Evolutionary conservation across 257 asterid species (phyloP), one percentile per base, ranked within the genome.

Genomic region (Jacaranda mimosifolia): DNA sequence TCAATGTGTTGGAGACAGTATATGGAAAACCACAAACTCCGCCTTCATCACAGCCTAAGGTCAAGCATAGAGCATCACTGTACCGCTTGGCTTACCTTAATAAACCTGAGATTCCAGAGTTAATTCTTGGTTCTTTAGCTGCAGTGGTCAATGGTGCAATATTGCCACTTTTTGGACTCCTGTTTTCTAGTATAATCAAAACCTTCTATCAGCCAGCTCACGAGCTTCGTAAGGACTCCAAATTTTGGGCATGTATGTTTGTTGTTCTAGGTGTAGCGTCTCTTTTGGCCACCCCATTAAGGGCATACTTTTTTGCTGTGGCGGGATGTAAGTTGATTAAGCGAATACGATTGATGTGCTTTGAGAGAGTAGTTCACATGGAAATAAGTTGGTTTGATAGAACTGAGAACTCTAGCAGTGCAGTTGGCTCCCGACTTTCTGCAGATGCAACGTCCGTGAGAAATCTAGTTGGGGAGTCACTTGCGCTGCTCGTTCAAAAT

Each of bases 381-480:
- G 90, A 91, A 0, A 83, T 87, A 56, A 73, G 94, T 12, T 91
- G 97, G 97, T 89, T 85, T 36, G 97, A 89, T 21, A 70, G 63
- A 70, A 15, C 18, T 6, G 92, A 91, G 70, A 84, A 89, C 73
- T 86, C 94, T 19, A 70, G 88, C 26, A 21, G 82, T 17, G 60
- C 78, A 5, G 74, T 89, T 26, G 80, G 91, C 3, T 63, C 81
- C 3, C 77, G 87, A 1, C 87, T 89, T 7, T 83, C 94, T 13
- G 42, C 84, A 15, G 94, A 89, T 63, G 90, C 83, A 17, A 83
- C 89, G 21, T 81, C 81, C 9, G 86, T 90, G 76, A 74, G 91
- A 63, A 85, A 74, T 64, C 40, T 90, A 42, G 91, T 87, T 7
- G 94, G 97, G 8, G 96, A 90, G 18, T 68, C 92, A 0, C 90